Percentiles rank a stretch among this genome's conserved stretches.
phyloP scores from a whole-genome alignment of 2,329 filamentous ascomycete genomes.

The Tolypocladium ovalisporum region DNA sequence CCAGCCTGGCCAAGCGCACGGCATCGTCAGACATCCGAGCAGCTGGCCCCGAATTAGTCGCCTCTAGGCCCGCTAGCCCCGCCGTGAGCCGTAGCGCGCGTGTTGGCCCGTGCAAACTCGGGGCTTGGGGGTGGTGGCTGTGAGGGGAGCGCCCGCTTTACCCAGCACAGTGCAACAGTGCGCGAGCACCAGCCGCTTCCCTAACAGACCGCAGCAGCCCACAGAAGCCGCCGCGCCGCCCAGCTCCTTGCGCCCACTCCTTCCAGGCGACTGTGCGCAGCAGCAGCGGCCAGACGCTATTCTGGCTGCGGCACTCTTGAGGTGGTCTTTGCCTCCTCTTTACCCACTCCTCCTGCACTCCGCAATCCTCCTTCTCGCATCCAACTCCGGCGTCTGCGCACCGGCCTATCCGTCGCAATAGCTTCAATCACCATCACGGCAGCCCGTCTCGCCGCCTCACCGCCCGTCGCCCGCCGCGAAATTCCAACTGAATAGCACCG shows the following conservation, averaged over 20 bases:
- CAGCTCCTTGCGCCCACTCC: not conserved
- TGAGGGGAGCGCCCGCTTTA: not conserved
- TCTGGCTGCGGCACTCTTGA: not conserved
- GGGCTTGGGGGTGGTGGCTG: not conserved
- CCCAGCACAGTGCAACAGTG: not conserved
- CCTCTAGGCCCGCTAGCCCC: not conserved
- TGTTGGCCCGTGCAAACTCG: not conserved
- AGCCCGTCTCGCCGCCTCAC: not conserved
- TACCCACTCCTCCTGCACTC: slow-evolving; percentile 7
- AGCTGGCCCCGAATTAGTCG: not conserved
- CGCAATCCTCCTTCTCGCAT: slow-evolving; percentile 4
- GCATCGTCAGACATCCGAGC: not conserved
- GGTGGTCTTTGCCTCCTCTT: slow-evolving; percentile 4
- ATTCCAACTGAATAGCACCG: not conserved
- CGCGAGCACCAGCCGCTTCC: not conserved
- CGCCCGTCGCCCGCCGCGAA: not conserved
- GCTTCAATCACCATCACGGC: slow-evolving; percentile 1
- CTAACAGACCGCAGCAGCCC: not conserved
- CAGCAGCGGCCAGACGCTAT: not conserved
- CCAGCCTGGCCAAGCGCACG: not conserved
- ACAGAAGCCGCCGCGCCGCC: too few species aligned
- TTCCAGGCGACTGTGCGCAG: not conserved
- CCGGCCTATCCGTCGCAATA: not conserved
- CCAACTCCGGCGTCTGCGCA: not conserved
- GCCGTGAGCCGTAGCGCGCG: not conserved